These are phyloP conservation scores for Verticillium tricorpus DNA, from an alignment of 2,329 filamentous ascomycete species.

Conservation along the genomic window DNA sequence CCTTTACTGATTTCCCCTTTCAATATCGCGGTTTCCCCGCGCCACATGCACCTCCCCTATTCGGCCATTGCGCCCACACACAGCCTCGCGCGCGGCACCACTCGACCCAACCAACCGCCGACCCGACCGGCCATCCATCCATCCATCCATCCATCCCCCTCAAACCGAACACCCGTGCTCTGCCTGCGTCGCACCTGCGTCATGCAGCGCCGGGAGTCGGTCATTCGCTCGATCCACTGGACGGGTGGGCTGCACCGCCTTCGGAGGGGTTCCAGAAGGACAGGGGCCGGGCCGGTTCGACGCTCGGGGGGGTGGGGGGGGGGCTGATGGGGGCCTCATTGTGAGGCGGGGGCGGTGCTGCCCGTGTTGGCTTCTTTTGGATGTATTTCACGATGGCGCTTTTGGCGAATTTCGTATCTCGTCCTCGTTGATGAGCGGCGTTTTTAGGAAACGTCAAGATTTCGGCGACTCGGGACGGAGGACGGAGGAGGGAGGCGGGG, in stretches of 20 bases:
- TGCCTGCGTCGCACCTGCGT: not conserved
- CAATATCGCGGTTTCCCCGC: not conserved
- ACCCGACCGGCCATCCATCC: not conserved
- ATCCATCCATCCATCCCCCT: not conserved
- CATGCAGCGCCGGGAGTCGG: not conserved
- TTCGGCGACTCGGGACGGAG: too few relatives aligned
- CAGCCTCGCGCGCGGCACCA: not conserved
- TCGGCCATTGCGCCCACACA: not conserved
- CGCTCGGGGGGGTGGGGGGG: not conserved
- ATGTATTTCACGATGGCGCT: too few relatives aligned
- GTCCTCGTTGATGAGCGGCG: not conserved
- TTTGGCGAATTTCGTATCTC: not conserved
- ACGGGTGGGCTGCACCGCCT: not conserved
- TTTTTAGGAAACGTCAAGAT: not conserved
- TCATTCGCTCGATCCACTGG: not conserved
- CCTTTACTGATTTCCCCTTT: not conserved
- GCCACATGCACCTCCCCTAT: not conserved
- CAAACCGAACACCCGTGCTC: not conserved
- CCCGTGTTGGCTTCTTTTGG: too few relatives aligned
- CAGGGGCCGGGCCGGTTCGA: not conserved
- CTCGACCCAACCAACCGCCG: not conserved
- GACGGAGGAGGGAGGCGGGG: too few relatives aligned
- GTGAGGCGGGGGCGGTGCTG: not conserved
- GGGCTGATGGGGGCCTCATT: not conserved
- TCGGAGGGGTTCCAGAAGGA: not conserved